These are phyloP conservation scores for Chalaropsis thielavioides DNA, from an alignment of 2,329 filamentous ascomycete genomes.

Conservation along the genomic window DNA sequence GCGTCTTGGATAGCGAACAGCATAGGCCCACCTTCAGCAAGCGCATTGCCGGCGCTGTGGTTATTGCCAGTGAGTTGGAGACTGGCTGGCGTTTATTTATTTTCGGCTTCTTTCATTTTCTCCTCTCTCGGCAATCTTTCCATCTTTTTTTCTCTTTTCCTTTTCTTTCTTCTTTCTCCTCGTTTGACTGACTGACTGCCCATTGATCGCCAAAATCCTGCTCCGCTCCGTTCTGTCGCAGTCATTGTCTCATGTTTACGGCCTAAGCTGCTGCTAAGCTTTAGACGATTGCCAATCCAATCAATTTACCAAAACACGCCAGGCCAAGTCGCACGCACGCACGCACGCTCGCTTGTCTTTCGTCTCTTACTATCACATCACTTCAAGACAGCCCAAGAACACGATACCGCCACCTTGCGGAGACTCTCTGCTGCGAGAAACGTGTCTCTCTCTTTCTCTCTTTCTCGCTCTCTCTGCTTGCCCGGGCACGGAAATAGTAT, in stretches of 20 bases:
- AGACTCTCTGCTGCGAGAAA: background rate
- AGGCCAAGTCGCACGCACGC: background rate
- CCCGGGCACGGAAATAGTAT: too few species aligned
- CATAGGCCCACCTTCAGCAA: background rate
- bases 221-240: background rate
- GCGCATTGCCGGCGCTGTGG: background rate
- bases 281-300: background rate
- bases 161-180: background rate
- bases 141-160: background rate
- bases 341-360: background rate
- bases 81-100: background rate
- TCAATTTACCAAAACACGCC: background rate
- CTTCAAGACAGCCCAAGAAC: background rate
- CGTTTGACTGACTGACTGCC: background rate
- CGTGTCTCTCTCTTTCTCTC: background rate
- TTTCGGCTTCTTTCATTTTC: conserved; percentile 6
- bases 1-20: background rate
- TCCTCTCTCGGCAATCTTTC: background rate
- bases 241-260: background rate
- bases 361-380: background rate
- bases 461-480: background rate
- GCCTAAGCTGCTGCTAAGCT: conserved; percentile 2
- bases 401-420: background rate
- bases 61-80: too few species aligned
- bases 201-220: background rate